Conservation (phyloP, 768 basidiomycete genomes). For the Lactifluus subvellereus region DNA sequence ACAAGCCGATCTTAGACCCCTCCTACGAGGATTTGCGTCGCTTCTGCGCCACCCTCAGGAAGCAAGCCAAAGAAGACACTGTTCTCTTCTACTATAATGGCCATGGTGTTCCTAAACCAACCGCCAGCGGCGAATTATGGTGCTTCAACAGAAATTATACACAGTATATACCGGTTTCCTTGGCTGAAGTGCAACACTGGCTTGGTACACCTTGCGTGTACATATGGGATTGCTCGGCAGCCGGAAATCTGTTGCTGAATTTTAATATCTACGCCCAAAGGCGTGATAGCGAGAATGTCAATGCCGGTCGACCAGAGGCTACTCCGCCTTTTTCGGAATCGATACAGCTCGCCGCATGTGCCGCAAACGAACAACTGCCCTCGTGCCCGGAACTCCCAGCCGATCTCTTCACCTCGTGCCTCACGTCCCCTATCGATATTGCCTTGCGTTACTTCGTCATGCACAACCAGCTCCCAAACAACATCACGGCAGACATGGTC, state of each 20-base stretch:
- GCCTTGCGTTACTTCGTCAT: conserved; percentile 91
- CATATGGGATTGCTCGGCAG: conserved; percentile 99
- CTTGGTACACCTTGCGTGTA: conserved; percentile 93
- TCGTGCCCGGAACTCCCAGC: conserved; percentile 96
- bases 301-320: conserved; percentile 52
- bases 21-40: conserved; percentile 89
- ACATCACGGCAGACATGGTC: conserved; percentile 82
- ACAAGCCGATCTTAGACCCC: conserved; percentile 93
- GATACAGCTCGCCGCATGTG: conserved; percentile 93
- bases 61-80: conserved; percentile 88
- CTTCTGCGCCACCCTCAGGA: conserved; percentile 77
- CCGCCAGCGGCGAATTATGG: conserved; percentile 94
- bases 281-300: conserved; percentile 59
- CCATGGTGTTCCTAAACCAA: conserved; percentile 96
- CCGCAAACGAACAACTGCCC: conserved; percentile 84
- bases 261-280: conserved; percentile 76
- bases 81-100: conserved; percentile 98
- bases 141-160: conserved; percentile 97
- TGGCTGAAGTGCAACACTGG: conserved; percentile 92
- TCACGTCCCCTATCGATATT: conserved; percentile 98
- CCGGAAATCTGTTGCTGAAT: conserved; percentile 87
- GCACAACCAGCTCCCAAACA: conserved; percentile 78
- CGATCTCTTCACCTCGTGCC: conserved; percentile 94
- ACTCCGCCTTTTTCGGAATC: conserved; percentile 75
- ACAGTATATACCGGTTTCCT: conserved; percentile 94